Evolutionary conservation across 805 yeast genomes (phyloP).

Genomic region (Candida morakotiae): DNA sequence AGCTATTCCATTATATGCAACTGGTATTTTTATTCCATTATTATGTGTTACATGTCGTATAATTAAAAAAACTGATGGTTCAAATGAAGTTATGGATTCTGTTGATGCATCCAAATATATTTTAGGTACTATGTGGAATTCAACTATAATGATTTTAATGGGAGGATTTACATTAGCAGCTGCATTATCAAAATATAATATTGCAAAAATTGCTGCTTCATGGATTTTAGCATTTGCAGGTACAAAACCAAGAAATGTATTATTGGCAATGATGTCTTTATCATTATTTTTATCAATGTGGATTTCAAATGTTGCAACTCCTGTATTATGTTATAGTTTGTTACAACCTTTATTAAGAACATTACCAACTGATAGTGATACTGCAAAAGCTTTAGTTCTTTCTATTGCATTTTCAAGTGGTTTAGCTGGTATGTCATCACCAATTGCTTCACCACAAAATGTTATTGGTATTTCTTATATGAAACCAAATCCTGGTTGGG

Average conservation of each 20-base stretch:
- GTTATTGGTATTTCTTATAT: slow-evolving; percentile 84
- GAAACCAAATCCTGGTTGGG: slow-evolving; percentile 85
- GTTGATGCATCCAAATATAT: slow-evolving; percentile 74
- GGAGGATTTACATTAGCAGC: slow-evolving; percentile 97
- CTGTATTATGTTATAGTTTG: slow-evolving; percentile 86
- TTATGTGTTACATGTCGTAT: slow-evolving; percentile 44
- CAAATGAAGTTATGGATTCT: slow-evolving; percentile 50
- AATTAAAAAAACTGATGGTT: slow-evolving; percentile 38
- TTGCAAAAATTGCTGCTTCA: slow-evolving; percentile 83
- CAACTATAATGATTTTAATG: slow-evolving; percentile 80
- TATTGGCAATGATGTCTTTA: slow-evolving; percentile 79
- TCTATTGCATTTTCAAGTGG: slow-evolving; percentile 94
- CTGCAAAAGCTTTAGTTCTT: slow-evolving; percentile 77
- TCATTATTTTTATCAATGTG: slow-evolving; percentile 88
- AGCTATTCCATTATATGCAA: slow-evolving; percentile 47
- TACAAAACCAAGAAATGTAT: slow-evolving; percentile 72
- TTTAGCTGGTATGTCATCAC: slow-evolving; percentile 96
- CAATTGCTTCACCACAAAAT: slow-evolving; percentile 96
- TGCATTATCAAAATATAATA: slow-evolving; percentile 84
- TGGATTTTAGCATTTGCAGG: slow-evolving; percentile 80
- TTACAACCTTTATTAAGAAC: slow-evolving; percentile 87
- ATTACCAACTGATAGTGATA: slow-evolving; percentile 70
- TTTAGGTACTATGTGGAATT: slow-evolving; percentile 89
- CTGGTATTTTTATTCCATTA: slow-evolving; percentile 46
- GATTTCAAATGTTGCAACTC: slow-evolving; percentile 97